Evolutionary conservation across 306 rosid genomes (phyloP).

Genomic region (Quillaja saponaria): DNA sequence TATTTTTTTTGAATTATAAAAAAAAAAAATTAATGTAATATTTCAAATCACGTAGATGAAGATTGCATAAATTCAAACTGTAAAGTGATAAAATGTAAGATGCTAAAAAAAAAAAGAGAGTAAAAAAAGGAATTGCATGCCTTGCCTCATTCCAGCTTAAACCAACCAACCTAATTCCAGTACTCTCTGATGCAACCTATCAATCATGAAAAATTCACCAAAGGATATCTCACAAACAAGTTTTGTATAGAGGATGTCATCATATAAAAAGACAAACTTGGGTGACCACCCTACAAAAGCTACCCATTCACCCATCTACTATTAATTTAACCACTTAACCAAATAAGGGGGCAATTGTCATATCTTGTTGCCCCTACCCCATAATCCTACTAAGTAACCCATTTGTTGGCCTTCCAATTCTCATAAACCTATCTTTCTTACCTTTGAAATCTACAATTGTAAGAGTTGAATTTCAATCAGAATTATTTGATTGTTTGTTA

Average conservation of each 20-base stretch:
- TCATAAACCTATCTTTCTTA: slow-evolving; percentile 42
- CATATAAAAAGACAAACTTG: slow-evolving; percentile 24
- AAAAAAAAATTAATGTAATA: too few relatives aligned
- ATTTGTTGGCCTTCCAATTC: slow-evolving; percentile 65
- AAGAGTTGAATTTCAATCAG: too few relatives aligned
- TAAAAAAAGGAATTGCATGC: too few relatives aligned
- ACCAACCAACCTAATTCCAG: neutral
- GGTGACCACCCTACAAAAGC: slow-evolving; percentile 45
- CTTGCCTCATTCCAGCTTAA: too few relatives aligned
- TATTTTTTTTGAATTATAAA: too few relatives aligned
- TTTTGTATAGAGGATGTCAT: slow-evolving; percentile 3
- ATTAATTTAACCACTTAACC: slow-evolving; percentile 51
- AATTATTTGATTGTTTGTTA: too few relatives aligned
- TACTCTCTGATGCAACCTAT: slow-evolving; percentile 1
- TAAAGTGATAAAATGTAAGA: too few relatives aligned
- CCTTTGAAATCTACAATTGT: slow-evolving; percentile 36
- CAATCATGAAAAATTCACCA: neutral
- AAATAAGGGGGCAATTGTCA: slow-evolving; percentile 45
- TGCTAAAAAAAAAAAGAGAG: too few relatives aligned
- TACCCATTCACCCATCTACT: slow-evolving; percentile 39
- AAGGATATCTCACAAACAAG: slow-evolving; percentile 10
- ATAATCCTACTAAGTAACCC: slow-evolving; percentile 42
- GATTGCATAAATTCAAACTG: too few relatives aligned
- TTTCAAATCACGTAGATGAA: too few relatives aligned
- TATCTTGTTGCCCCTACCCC: slow-evolving; percentile 42